Evolutionary conservation across 2,329 filamentous ascomycete species (phyloP).

Genomic region (Cytospora piceae): DNA sequence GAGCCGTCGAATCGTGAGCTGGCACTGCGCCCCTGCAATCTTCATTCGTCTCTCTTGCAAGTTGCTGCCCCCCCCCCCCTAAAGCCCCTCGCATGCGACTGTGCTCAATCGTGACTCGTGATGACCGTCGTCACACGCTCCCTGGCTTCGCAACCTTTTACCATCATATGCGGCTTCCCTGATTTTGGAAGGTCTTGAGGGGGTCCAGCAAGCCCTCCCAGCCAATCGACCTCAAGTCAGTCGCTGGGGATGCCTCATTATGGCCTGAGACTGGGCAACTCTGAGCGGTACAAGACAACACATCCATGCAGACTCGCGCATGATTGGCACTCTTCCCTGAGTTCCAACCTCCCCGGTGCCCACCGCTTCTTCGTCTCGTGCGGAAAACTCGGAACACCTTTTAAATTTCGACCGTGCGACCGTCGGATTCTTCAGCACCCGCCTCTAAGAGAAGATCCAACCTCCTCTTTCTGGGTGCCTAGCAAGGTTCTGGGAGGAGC

Average conservation of each 20-base stretch:
- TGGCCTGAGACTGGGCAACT: slow-evolving; percentile 20
- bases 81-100: too few relatives aligned
- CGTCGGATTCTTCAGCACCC: background rate
- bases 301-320: slow-evolving; percentile 42
- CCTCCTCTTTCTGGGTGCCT: slow-evolving; percentile 1
- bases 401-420: slow-evolving; percentile 3
- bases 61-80: slow-evolving; percentile 14
- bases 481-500: background rate
- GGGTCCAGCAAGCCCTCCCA: slow-evolving; percentile 40
- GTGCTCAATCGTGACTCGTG: background rate
- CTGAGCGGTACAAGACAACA: slow-evolving; percentile 48
- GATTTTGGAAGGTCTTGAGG: slow-evolving; percentile 44
- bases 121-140: slow-evolving; percentile 36
- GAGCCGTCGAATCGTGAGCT: slow-evolving; percentile 47
- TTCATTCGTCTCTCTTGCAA: slow-evolving; percentile 43
- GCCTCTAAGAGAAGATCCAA: background rate
- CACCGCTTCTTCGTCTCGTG: slow-evolving; percentile 23
- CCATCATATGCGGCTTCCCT: slow-evolving; percentile 40
- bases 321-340: slow-evolving; percentile 18
- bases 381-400: slow-evolving; percentile 23
- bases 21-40: slow-evolving; percentile 45
- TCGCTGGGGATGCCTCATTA: slow-evolving; percentile 14
- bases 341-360: background rate
- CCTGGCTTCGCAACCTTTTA: background rate
- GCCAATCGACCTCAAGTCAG: slow-evolving; percentile 49